phyloP scores from a whole-genome alignment of 176 grass and related monocot genomes.

The bread wheat (Triticum aestivum) region IWGSC_CS_RefSeq_v2.1 NC_057809.1:214699697-214700196 shows the following conservation, averaged over 20 bases:
- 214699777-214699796: background rate
- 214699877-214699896: background rate
- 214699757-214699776: background rate
- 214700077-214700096: conserved; percentile 7
- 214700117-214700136: conserved; percentile 3
- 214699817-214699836: background rate
- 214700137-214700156: conserved; percentile 33
- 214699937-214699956: conserved; percentile 23
- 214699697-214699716: background rate
- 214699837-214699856: background rate
- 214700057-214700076: conserved; percentile 19
- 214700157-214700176: conserved; percentile 30
- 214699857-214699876: background rate
- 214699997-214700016: conserved; percentile 43
- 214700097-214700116: background rate
- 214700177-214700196: conserved; percentile 42
- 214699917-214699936: conserved; percentile 16
- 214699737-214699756: background rate
- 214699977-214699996: conserved; percentile 23
- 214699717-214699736: background rate
- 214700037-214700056: conserved; percentile 38
- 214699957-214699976: conserved; percentile 10
- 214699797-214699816: background rate
- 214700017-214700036: conserved; percentile 26
- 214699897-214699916: background rate